These are phyloP conservation scores for Russula ochroleuca DNA, from an alignment of 768 basidiomycete species.

Conservation along the genomic window DNA sequence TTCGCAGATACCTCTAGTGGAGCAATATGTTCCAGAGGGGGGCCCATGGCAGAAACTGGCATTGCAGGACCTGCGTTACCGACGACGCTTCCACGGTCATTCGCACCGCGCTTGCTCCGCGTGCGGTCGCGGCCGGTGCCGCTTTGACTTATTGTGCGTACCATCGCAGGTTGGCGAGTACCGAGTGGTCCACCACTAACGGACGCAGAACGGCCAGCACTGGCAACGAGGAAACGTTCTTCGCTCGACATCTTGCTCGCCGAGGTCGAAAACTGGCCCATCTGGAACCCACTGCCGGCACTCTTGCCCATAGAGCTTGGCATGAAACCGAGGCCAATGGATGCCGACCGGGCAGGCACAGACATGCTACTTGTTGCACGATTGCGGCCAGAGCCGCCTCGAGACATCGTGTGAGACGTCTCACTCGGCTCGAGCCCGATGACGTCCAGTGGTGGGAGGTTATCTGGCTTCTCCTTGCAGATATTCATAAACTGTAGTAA, in stretches of 20 bases:
- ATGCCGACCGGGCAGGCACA: constrained; percentile 44
- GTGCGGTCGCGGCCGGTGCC: constrained; percentile 56
- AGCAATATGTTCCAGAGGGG: constrained; percentile 59
- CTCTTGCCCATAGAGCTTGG: constrained; percentile 36
- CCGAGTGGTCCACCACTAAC: constrained; percentile 52
- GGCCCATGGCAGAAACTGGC: constrained; percentile 33
- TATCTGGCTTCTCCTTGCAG: constrained; percentile 93
- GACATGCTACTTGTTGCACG: constrained; percentile 45
- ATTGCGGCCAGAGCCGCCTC: constrained; percentile 63
- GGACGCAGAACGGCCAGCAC: constrained; percentile 49
- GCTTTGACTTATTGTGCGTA: constrained; percentile 53
- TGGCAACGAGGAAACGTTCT: constrained; percentile 53
- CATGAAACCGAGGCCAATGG: constrained; percentile 47
- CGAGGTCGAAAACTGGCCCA: constrained; percentile 64
- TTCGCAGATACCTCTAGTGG: constrained; percentile 79
- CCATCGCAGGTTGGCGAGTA: constrained; percentile 53
- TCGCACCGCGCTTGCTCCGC: constrained; percentile 81
- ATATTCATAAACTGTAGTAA: constrained; percentile 92
- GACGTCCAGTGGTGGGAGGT: constrained; percentile 81
- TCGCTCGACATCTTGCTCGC: constrained; percentile 61
- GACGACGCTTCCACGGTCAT: constrained; percentile 51
- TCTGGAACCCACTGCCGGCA: constrained; percentile 39
- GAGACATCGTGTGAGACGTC: constrained; percentile 45
- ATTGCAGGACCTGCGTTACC: constrained; percentile 31
- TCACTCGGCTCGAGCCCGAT: constrained; percentile 84